phyloP scores from a whole-genome alignment of 805 yeast genomes.

The Isabelozyma heimii region DNA sequence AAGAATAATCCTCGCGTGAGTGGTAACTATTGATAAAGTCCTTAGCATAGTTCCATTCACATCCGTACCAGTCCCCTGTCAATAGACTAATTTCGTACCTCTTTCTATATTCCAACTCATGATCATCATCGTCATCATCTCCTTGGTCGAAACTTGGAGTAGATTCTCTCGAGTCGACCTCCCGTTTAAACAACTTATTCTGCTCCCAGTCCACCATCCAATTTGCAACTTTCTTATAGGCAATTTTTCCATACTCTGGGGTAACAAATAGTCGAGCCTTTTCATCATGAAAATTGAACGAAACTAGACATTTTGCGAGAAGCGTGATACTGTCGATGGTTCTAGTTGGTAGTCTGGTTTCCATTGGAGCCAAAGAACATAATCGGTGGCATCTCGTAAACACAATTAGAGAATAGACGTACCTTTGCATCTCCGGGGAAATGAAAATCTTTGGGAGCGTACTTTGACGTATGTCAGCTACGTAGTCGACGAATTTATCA shows the following conservation, averaged over 20 bases:
- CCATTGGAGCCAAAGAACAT: constrained; percentile 34
- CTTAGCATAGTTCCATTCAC: constrained; percentile 34
- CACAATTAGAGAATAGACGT: constrained; percentile 35
- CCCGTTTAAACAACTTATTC: constrained; percentile 12
- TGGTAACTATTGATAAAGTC: constrained; percentile 20
- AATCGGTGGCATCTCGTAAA: constrained; percentile 37
- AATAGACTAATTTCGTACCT: constrained; percentile 29
- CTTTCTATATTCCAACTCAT: constrained; percentile 10
- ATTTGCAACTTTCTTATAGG: constrained; percentile 37
- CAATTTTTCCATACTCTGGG: constrained; percentile 37
- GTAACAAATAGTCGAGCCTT: constrained; percentile 24
- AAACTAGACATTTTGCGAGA: constrained; percentile 25
- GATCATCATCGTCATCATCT: constrained; percentile 1
- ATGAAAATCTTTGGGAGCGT: constrained; percentile 16
- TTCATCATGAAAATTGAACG: constrained; percentile 11
- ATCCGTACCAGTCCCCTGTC: constrained; percentile 44
- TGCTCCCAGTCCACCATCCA: constrained; percentile 46
- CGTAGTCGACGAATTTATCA: neutral
- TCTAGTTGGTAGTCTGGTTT: constrained; percentile 31
- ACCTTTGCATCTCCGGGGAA: constrained; percentile 35
- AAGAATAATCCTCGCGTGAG: constrained; percentile 14
- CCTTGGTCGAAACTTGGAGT: neutral
- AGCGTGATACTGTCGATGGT: constrained; percentile 27
- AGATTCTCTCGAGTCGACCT: neutral
- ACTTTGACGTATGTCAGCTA: constrained; percentile 5